Base-by-base conservation (phyloP, 1,284 basidiomycete species). In the Boletellus dicymbophilus region DNA sequence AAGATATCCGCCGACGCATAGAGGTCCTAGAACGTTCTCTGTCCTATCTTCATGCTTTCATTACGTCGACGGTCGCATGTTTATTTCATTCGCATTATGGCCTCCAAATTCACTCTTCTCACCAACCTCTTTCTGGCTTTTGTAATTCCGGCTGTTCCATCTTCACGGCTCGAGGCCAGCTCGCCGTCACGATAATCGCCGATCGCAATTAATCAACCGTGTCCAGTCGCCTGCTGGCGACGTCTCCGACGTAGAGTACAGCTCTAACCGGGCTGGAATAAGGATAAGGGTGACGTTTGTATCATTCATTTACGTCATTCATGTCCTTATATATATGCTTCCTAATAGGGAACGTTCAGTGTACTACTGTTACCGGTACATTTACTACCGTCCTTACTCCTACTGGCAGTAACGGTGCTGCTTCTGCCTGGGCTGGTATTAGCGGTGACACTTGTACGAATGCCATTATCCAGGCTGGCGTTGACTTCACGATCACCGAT, bases 391-490 rank as follows among this genome's bases (percentile, higher is more conserved):
- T 51, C 31, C 61, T 61, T 21, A 40, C 41, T 13, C 49, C 44
- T 22, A 42, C 44, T 0, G 61, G 61, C 1, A 41, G 2, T 0
- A 21, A 8, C 2, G 60, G 34, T 33, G 53, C 49, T 37, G 49
- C 53, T 22, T 44, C 59, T 46, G 51, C 50, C 16, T 66, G 60
- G 53, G 48, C 66, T 33, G 63, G 60, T 34, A 62, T 61, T n/a
- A 58, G 62, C 13, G 60, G 60, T 44, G 40, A 48, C 26, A 46
- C 40, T n/a, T 59, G 56, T 31, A 4, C 0, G 6, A 54, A 8
- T 8, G 59, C 48, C 10, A 52, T 58, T 31, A 49, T 61, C 33
- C 58, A 65, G 47, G 48, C 57, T n/a, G 61, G 63, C 15, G 21
- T 66, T 23, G 57, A 60, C 41, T 51, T 62, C 37, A 48, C 15